Base-by-base conservation (phyloP, 164 flowering plant species). In the Macadamia tetraphylla region DNA sequence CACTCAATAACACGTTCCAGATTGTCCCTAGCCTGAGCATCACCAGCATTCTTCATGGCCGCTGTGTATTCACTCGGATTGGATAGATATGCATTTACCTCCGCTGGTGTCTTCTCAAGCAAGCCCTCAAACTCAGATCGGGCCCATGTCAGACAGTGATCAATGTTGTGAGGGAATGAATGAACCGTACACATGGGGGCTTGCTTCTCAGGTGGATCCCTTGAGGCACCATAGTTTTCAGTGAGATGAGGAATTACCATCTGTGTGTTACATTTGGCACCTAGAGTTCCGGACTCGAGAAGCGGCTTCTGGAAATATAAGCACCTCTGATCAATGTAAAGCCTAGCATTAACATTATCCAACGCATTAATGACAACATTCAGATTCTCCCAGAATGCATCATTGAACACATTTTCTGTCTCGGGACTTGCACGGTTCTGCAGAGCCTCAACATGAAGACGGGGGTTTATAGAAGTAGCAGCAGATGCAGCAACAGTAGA, bases 101-200 rank as follows among this genome's bases (percentile, higher is more conserved):
- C 97, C 64, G 92, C 80, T n/a, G 97, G 97, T 63, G 95, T 91
- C 78, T 91, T 91, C 84, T 89, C 97, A 53, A 91, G 87, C 81
- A 89, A 77, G 30, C 97, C 95, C 80, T 91, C 97, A 74, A 91
- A 91, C 75, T 89, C 97, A 10, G 95, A 91, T 31, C 95, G 84
- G 59, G 97, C 97, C 97, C 97, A 91, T 23, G 95, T 91, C 70
- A 91, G 76, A 76, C 97, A 91, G 70, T 91, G 95, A 72, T 91
- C 97, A 71, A 89, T 91, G 73, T 91, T 91, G 79, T 91, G 97
- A 0, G 97, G 97, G 70, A 91, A 91, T 9, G 97, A 91, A 68
- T 91, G 95, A 52, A 91, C 90, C 3, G 97, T 91, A 77, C 97
- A 91, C 97, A 91, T 91, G 11, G 97, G 95, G 6, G 97, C 97